phyloP scores from a whole-genome alignment of 352 stramenopile species.

The Globisporangium middletonii region DNA sequence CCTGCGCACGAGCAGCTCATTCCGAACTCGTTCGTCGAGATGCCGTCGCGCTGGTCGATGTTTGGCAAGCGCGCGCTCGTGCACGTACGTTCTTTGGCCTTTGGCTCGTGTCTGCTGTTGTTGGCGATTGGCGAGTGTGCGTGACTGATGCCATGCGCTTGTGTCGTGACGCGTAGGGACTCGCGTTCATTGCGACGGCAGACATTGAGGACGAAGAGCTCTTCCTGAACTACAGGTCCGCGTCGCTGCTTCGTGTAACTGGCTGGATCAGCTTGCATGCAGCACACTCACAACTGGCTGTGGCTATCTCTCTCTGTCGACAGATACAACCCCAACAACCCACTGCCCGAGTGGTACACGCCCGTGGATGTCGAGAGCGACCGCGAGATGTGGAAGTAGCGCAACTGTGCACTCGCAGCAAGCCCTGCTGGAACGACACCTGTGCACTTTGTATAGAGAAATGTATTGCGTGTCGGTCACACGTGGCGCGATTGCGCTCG shows the following conservation, averaged over 20 bases:
- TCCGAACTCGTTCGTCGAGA: constrained; percentile 76
- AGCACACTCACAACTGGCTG: not conserved
- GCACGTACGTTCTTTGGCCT: constrained; percentile 39
- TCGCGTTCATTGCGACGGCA: constrained; percentile 68
- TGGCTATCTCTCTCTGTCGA: not conserved
- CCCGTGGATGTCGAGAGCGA: constrained; percentile 75
- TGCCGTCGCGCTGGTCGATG: constrained; percentile 76
- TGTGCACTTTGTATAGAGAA: too few relatives aligned
- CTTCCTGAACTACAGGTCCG: constrained; percentile 71
- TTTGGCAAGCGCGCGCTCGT: constrained; percentile 81
- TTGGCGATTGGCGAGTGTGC: not conserved
- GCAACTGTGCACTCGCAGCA: not conserved
- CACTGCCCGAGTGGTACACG: constrained; percentile 78
- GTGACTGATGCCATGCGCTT: not conserved
- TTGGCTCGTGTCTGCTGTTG: not conserved
- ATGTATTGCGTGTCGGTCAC: too few relatives aligned
- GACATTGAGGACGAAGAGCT: constrained; percentile 84
- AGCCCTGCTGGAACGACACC: too few relatives aligned
- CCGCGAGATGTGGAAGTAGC: constrained; percentile 79
- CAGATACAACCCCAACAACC: constrained; percentile 76
- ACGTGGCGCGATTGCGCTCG: too few relatives aligned
- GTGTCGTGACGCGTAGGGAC: constrained; percentile 35
- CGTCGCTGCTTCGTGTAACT: not conserved
- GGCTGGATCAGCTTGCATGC: not conserved
- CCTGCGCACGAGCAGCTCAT: constrained; percentile 61